A percentile compares a stretch with the other conserved stretches of the same genome.
Conservation (phyloP, 179 eudicot species). For the Camellia oleifera region DNA sequence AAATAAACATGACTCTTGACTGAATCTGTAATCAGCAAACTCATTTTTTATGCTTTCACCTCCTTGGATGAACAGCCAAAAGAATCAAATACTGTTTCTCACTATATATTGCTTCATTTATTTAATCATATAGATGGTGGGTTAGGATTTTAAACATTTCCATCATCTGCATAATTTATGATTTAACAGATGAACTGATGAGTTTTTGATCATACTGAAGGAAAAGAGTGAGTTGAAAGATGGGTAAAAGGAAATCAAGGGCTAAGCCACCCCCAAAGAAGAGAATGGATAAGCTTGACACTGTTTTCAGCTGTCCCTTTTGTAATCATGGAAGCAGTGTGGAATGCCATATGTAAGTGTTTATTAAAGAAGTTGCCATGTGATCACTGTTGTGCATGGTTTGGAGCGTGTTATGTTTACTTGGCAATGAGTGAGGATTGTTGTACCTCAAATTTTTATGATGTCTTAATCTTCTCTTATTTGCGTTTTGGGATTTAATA, state of each 20-base stretch:
- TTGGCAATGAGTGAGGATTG: background rate
- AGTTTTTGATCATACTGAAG: background rate
- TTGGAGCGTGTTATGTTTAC: background rate
- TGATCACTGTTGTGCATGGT: too few species aligned
- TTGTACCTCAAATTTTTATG: background rate
- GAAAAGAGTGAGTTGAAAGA: constrained; percentile 24
- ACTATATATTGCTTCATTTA: background rate
- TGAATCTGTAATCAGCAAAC: too few species aligned
- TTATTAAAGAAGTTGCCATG: constrained; percentile 1
- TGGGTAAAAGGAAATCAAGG: constrained; percentile 90
- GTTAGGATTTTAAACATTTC: background rate
- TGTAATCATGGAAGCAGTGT: constrained; percentile 85
- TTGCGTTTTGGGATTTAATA: background rate
- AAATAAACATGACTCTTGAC: too few species aligned
- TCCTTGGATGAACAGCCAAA: too few species aligned
- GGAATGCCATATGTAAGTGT: constrained; percentile 78
- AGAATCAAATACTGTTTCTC: background rate
- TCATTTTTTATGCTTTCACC: too few species aligned
- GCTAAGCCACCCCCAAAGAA: constrained; percentile 84
- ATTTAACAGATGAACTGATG: background rate
- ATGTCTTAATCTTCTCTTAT: background rate
- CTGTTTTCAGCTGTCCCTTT: constrained; percentile 85
- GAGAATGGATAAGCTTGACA: constrained; percentile 76
- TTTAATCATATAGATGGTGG: background rate
- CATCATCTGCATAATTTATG: background rate